A percentile compares a stretch with the other conserved stretches of the same genome.
phyloP scores from a whole-genome alignment of 2,329 filamentous ascomycete species.

The Dactylellina drechsleri region DNA sequence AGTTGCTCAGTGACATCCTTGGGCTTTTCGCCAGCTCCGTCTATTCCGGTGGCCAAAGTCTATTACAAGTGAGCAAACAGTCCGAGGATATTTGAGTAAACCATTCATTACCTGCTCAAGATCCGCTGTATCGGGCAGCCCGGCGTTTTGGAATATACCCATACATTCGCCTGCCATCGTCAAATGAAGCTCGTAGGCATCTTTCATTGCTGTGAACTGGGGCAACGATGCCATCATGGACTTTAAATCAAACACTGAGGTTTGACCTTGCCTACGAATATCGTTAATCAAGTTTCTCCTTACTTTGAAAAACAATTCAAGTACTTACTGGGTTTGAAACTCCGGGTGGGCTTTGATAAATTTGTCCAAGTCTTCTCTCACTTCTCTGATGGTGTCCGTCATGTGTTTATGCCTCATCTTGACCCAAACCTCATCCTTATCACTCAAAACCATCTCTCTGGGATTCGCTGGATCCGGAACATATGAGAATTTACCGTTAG shows the following conservation, averaged over 20 bases:
- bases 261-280: constrained; percentile 70
- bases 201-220: constrained; percentile 95
- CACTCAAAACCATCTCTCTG: constrained; percentile 89
- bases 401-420: constrained; percentile 95
- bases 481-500: constrained; percentile 82
- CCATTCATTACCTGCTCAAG: constrained; percentile 74
- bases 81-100: constrained; percentile 27
- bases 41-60: constrained; percentile 87
- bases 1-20: constrained; percentile 89
- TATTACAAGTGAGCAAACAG: constrained; percentile 57
- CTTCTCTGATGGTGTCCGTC: constrained; percentile 95
- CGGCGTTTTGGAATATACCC: constrained; percentile 86
- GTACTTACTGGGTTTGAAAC: constrained; percentile 75
- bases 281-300: constrained; percentile 19
- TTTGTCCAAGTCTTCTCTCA: constrained; percentile 90
- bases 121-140: constrained; percentile 85
- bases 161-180: constrained; percentile 98
- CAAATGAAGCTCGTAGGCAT: constrained; percentile 90
- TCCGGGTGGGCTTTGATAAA: constrained; percentile 92
- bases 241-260: constrained; percentile 88
- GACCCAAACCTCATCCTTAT: constrained; percentile 94
- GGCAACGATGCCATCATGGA: constrained; percentile 96
- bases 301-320: constrained; percentile 7
- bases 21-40: constrained; percentile 90
- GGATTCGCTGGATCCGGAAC: constrained; percentile 75